Evolutionary conservation across 768 basidiomycete genomes (phyloP), one percentile per base, ranked within the genome.

Genomic region (Cystofilobasidium capitatum): DNA sequence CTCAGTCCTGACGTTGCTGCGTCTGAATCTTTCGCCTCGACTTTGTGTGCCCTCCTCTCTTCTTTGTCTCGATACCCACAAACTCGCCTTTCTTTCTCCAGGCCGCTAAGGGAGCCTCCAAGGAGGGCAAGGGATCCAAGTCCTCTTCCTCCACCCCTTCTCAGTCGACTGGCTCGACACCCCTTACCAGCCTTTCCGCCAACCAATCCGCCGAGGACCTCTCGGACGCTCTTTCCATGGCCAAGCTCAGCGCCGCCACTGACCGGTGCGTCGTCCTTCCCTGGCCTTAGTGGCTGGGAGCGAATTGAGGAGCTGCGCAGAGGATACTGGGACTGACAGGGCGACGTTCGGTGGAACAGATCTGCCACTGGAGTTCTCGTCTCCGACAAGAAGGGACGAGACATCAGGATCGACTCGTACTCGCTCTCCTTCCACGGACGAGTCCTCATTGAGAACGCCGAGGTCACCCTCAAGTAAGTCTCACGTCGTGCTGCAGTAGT

Each of bases 351-450:
- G n/a, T 75, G 39, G n/a, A n/a, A n/a, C 71, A 91, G 89, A 86
- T 89, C 88, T 73, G 87, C 91, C 22, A 82, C 88, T 31, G 96
- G 96, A 66, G 93, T 97, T 24, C 82, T 98, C 33, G 86, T 91
- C 54, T 96, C 92, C 20, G 96, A 99, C 78, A 77, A 82, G 54
- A 92, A 97, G 78, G 84, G 87, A 59, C 87, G 96, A 64, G 96
- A 99, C 81, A 88, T 99, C 83, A 97, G 97, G 80, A 93, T 98
- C 73, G 91, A 96, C 74, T 82, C 86, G 29, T 99, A 85, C 77
- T 96, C 93, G 0, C 83, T 99, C 40, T 96, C 92, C 2, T 99
- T 98, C 83, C 96, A 99, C 74, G 96, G 96, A 29, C 84, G 96
- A 58, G 81, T 94, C 35, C 72, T 81, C 69, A 79, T 81, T 70